Evolutionary conservation across 306 rosid genomes (phyloP), one percentile per base, ranked within the genome.

Genomic region (Argentina anserina): DNA sequence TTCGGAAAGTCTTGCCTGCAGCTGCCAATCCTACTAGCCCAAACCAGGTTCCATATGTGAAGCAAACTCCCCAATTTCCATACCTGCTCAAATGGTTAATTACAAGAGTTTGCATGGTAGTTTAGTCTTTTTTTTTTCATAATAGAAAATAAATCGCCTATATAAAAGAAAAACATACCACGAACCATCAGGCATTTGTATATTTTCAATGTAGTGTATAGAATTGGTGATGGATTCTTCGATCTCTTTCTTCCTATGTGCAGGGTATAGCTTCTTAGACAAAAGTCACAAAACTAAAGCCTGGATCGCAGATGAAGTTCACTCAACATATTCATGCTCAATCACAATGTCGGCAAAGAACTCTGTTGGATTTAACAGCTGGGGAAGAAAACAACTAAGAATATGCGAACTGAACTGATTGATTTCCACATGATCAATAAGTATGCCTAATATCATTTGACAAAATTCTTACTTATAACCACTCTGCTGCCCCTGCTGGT

Each of bases 51-150:
- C 86, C 92, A 40, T 90, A 88, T 9, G 78, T 80, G 78, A 90
- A 90, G 71, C 92, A 85, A 71, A 89, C 73, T 68, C 92, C 90
- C 90, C 90, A 89, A 1, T 79, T 75, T 50, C 87, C 92, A 73
- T 85, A 79, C 83, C 76, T 79, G 66, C 21, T 31, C 17, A 33
- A 52, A 71, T 60, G n/a, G n/a, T n/a, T n/a, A n/a, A n/a, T n/a
- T 46, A 5, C 17, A 11, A 41, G 49, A 43, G 49, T 20, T 5
- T 5, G n/a, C n/a, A n/a, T n/a, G n/a, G n/a, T n/a, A n/a, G n/a
- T n/a, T n/a, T n/a, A n/a, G n/a, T 18, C 0, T 49, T 23, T 4
- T 49, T 2, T 23, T 1, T n/a, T n/a, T n/a, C n/a, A n/a, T 31
- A 29, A 17, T 34, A 13, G 13, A 1, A 47, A 7, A 46, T 68